phyloP scores from a whole-genome alignment of 306 rosid species.

The Malus orientalis region DNA sequence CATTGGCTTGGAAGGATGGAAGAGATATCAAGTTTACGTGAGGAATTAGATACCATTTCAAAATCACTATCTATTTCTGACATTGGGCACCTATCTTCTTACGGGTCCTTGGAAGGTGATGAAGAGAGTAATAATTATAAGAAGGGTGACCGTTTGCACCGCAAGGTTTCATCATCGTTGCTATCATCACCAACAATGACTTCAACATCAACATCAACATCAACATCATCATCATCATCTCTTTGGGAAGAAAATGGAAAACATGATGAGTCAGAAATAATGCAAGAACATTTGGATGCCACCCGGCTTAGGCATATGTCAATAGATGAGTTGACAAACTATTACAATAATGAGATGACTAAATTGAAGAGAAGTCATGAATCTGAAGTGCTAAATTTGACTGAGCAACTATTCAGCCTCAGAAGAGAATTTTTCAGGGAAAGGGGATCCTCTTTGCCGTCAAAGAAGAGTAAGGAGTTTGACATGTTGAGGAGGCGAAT shows the following conservation, averaged over 20 bases:
- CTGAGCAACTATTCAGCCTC: slow-evolving; percentile 53
- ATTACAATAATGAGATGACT: slow-evolving; percentile 47
- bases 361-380: slow-evolving; percentile 80
- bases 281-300: slow-evolving; percentile 43
- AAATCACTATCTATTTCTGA: slow-evolving; percentile 47
- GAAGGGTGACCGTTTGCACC: slow-evolving; percentile 37
- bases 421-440: slow-evolving; percentile 47
- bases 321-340: slow-evolving; percentile 38
- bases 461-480: slow-evolving; percentile 69
- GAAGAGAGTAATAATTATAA: slow-evolving; percentile 39
- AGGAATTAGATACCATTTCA: slow-evolving; percentile 54
- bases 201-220: neutral
- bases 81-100: slow-evolving; percentile 52
- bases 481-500: slow-evolving; percentile 63
- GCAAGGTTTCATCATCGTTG: slow-evolving; percentile 17
- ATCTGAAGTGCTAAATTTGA: slow-evolving; percentile 50
- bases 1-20: slow-evolving; percentile 38
- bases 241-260: slow-evolving; percentile 60
- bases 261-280: slow-evolving; percentile 35
- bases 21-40: slow-evolving; percentile 58
- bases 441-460: slow-evolving; percentile 37
- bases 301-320: slow-evolving; percentile 33
- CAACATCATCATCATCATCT: slow-evolving; percentile 13
- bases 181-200: neutral
- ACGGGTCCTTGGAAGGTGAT: slow-evolving; percentile 58